Base-by-base conservation (phyloP, 768 basidiomycete genomes). In the Serendipita sp. region DNA sequence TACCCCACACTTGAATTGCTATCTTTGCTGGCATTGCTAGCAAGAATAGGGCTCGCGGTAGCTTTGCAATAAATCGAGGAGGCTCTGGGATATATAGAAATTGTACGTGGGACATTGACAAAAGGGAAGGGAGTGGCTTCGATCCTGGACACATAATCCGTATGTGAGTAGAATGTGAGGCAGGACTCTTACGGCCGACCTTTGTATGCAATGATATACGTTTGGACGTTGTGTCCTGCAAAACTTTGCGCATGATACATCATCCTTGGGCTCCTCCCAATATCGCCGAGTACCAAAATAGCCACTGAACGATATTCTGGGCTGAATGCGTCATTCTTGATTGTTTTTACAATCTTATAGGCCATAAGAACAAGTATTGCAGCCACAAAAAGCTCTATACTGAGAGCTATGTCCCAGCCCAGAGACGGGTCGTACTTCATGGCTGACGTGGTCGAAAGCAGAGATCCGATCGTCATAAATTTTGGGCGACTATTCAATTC, bases 231-330 rank as follows among this genome's bases (percentile, higher is more conserved):
- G 63, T 84, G 80, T 65, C 85, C 81, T 44, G 90, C 87, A 71
- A 99, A 89, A 71, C 89, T 93, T 72, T 95, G 84, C 0, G 95
- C 88, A 70, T 99, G 96, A 73, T 97, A 97, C 91, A 97, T 95
- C 91, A 97, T 98, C 64, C 96, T 80, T 10, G 96, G 96, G 72
- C 89, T 92, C 65, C 96, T 81, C 1, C 95, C 96, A 56, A 99
- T 84, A 76, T 99, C 96, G 8, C 96, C 96, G 8, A 99, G 79
- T 13, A 99, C 96, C 56, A 98, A 76, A 64, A 98, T 83, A 3
- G 85, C 89, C n/a, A 90, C 88, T 2, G 90, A 84, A 16, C 86
- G 85, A 34, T 60, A 60, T 8, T 60, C 28, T 32, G 34, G 56
- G 16, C 56, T n/a, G 18, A 23, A 35, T 28, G 18, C 28, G n/a